Base-by-base conservation (phyloP, 1,139 yeast species). In the Saccharomyces hybrid region DNA sequence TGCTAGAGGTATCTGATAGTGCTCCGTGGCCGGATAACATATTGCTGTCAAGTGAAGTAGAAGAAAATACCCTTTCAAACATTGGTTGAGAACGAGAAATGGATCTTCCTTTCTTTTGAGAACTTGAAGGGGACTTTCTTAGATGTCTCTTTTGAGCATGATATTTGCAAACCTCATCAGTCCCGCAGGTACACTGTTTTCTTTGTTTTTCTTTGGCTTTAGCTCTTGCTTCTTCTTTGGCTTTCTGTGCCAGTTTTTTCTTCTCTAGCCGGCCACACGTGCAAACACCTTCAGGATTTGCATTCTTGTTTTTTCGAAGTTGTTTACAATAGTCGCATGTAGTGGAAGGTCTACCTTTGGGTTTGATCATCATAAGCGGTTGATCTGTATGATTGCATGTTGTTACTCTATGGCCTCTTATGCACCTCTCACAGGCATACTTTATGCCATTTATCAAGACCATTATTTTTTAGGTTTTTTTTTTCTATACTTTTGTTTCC, bases 371-470 rank as follows among this genome's bases (percentile, higher is more conserved):
- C 67, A 88, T 85, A 60, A 93, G 74, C 2, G 95, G 96, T 67
- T 87, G 89, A 63, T 93, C 96, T 0, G 93, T 84, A 69, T 93
- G 99, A 52, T 86, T 84, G 71, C 99, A 93, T 5, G 96, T 83
- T 2, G 97, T 87, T 46, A 91, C 98, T 55, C 98, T 77, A 68
- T 93, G 98, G 52, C 99, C 99, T 60, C 99, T 79, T 54, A 93
- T 90, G 72, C 99, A 93, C 61, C 97, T 77, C 70, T 88, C 97
- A 70, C 99, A 91, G 56, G 99, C 98, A 72, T 90, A 91, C 70
- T 93, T 91, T 61, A 88, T 85, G 44, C 97, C 97, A 67, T 90
- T 88, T 54, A 91, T 83, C 55, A 87, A 77, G 54, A 91, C 97
- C 97, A 90, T 90, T 19, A 19, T 19, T 13, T 47, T 27, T 29